Percentiles rank a stretch among this genome's conserved stretches.
Conservation (phyloP, 2,329 filamentous ascomycete species). For the Tolypocladium tundrense region DNA sequence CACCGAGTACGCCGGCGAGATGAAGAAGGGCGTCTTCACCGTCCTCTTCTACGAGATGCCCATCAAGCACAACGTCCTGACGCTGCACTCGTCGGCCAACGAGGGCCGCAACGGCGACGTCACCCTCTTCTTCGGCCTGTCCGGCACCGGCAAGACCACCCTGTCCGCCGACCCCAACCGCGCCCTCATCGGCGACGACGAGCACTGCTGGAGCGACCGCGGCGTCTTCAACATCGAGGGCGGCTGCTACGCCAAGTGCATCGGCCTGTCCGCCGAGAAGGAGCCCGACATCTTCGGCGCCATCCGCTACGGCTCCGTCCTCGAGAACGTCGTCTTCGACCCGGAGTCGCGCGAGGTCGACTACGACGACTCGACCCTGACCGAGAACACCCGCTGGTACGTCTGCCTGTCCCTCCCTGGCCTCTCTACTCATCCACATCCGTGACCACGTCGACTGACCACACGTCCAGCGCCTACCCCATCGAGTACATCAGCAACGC, state of each 20-base stretch:
- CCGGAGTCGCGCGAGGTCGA: constrained; percentile 80
- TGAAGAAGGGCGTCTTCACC: constrained; percentile 95
- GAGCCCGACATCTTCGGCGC: constrained; percentile 96
- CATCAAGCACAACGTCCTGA: constrained; percentile 98
- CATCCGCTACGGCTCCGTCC: constrained; percentile 91
- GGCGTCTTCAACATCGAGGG: constrained; percentile 99
- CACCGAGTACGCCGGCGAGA: constrained; percentile 83
- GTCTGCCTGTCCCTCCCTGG: constrained; percentile 18
- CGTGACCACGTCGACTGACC: constrained; percentile 5
- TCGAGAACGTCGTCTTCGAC: constrained; percentile 98
- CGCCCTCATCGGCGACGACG: constrained; percentile 91
- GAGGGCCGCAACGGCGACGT: constrained; percentile 92
- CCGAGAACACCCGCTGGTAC: constrained; percentile 86
- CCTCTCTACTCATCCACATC: not conserved
- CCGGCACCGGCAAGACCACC: constrained; percentile 97
- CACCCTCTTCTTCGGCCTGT: constrained; percentile 98
- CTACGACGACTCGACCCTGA: constrained; percentile 90
- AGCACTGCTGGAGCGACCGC: constrained; percentile 97
- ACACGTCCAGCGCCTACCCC: constrained; percentile 62
- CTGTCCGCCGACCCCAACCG: constrained; percentile 95
- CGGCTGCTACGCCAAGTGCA: constrained; percentile 98
- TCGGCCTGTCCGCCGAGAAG: constrained; percentile 95
- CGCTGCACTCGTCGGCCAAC: constrained; percentile 96
- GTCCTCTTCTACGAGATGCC: constrained; percentile 99
- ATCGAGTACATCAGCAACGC: constrained; percentile 99